phyloP scores from a whole-genome alignment of 2,329 filamentous ascomycete genomes.

The Bipolaris gigantea region DNA sequence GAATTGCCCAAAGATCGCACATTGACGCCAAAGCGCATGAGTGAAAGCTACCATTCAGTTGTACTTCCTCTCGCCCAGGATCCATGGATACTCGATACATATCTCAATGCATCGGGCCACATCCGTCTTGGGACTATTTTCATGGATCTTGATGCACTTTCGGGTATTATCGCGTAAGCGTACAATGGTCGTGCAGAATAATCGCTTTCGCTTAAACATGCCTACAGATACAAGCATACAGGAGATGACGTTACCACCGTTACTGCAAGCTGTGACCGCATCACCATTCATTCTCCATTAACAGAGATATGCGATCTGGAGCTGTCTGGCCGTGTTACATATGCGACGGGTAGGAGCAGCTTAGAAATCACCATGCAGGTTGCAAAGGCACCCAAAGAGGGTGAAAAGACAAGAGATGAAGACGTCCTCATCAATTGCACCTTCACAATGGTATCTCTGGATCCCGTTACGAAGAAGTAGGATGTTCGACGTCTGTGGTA shows the following conservation, averaged over 20 bases:
- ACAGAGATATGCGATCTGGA: constrained; percentile 79
- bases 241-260: constrained; percentile 66
- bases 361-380: constrained; percentile 76
- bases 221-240: constrained; percentile 64
- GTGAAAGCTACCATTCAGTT: constrained; percentile 69
- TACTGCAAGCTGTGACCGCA: constrained; percentile 65
- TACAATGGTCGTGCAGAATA: constrained; percentile 58
- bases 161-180: constrained; percentile 67
- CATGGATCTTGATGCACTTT: constrained; percentile 79
- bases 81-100: constrained; percentile 76
- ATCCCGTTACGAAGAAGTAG: constrained; percentile 66
- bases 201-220: constrained; percentile 15
- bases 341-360: constrained; percentile 71
- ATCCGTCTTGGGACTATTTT: constrained; percentile 72
- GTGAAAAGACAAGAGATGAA: constrained; percentile 58
- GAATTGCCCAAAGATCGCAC: constrained; percentile 54
- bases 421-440: constrained; percentile 71
- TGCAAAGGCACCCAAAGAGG: constrained; percentile 64
- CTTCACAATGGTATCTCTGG: constrained; percentile 76
- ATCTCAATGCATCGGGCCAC: constrained; percentile 74
- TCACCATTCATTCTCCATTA: constrained; percentile 69
- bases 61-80: constrained; percentile 72
- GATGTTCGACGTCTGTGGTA: background rate
- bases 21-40: constrained; percentile 68
- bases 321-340: constrained; percentile 68